Evolutionary conservation across 257 asterid genomes (phyloP).

Genomic region (Solanum tacnaense): DNA sequence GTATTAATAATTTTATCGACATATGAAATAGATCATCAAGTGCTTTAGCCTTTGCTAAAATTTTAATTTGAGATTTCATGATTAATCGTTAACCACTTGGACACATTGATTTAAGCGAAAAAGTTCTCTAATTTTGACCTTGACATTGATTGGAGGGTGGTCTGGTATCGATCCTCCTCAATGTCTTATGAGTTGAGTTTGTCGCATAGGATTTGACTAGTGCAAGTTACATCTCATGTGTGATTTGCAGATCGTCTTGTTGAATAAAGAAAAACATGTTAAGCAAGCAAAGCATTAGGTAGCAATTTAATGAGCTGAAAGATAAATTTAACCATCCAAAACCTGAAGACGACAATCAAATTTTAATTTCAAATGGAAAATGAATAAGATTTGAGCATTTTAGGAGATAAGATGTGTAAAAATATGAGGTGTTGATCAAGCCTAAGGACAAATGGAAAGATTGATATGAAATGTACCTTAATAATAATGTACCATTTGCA

Average conservation of each 20-base stretch:
- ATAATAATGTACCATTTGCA: neutral
- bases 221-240: too few species aligned
- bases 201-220: too few species aligned
- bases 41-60: neutral
- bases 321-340: neutral
- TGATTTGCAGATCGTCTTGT: neutral
- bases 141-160: neutral
- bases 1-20: neutral
- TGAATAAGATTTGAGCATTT: neutral
- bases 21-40: neutral
- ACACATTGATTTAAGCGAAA: neutral
- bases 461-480: slow-evolving; percentile 1
- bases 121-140: neutral
- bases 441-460: neutral
- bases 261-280: neutral
- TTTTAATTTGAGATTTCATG: neutral
- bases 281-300: neutral
- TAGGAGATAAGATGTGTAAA: neutral
- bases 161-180: neutral
- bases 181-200: too few species aligned
- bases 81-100: neutral
- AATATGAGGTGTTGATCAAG: neutral
- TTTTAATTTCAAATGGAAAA: neutral
- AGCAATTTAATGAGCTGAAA: neutral
- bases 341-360: neutral